Base-by-base conservation (phyloP, 192 early-diverging fungal genomes). In the Coemansia sp. region DNA sequence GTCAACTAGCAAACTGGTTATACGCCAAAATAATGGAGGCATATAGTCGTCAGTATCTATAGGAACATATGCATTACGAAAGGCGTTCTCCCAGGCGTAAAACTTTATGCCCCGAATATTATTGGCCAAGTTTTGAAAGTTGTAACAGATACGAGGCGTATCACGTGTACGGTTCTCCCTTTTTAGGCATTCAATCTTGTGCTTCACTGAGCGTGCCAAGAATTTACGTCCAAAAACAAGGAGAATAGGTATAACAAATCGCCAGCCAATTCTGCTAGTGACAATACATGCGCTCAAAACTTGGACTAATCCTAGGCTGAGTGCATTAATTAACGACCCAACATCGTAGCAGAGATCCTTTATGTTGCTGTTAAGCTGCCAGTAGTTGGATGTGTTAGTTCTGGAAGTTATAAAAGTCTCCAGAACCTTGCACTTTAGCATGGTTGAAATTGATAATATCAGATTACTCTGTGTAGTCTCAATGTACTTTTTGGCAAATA, bases 71-170 rank as follows among this genome's bases (percentile, higher is more conserved):
- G 43, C 52, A 27, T 24, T 54, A 37, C 25, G 66, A n/a, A 71
- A 69, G 15, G 61, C 78, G 1, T 75, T 51, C 52, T 84, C 83
- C 84, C 84, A 89, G 12, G 84, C 85, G 53, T 86, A 88, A 51
- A 85, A 85, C 66, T 89, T 90, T 66, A 90, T 84, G n/a, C 84
- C 76, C 19, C 83, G 82, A 22, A 88, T 85, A 5, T 84, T 73
- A 12, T 74, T 66, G 8, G 88, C 27, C 37, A 72, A 22, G 2
- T 10, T 8, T 9, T 38, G 45, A 35, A 63, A 63, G 14, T 56
- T n/a, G 1, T 60, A n/a, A 12, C 45, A 60, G 17, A 66, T 60
- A 4, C 38, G 21, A 1, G 67, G 67, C 23, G 17, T 52, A 35
- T 19, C 22, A 10, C 23, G 10, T 56, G 53, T 47, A 7, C 27